Evolutionary conservation across 306 rosid genomes (phyloP).

Genomic region (Ormosia emarginata): DNA sequence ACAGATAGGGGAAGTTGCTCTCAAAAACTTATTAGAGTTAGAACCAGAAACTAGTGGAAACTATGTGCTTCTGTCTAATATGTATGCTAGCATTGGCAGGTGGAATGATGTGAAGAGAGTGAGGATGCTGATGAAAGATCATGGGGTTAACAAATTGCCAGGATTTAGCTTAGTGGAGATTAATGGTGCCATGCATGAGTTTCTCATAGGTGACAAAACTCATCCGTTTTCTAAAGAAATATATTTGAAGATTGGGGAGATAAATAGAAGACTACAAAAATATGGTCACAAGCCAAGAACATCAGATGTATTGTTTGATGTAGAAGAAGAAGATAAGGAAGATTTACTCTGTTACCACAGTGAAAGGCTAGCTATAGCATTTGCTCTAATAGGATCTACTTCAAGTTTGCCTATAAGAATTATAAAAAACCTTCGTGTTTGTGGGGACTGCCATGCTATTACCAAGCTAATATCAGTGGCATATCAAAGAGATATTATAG

Average conservation of each 20-base stretch:
- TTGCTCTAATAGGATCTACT: conserved; percentile 37
- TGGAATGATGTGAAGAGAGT: conserved; percentile 49
- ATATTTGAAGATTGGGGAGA: conserved; percentile 38
- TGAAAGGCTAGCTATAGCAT: conserved; percentile 45
- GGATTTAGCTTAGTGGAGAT: conserved; percentile 49
- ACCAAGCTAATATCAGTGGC: conserved; percentile 35
- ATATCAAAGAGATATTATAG: conserved; percentile 34
- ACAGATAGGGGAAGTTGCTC: conserved; percentile 39
- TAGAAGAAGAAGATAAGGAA: conserved; percentile 51
- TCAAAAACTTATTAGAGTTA: conserved; percentile 33
- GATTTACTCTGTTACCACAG: conserved; percentile 44
- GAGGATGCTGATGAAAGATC: conserved; percentile 41
- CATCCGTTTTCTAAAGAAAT: conserved; percentile 38
- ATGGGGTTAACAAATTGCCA: conserved; percentile 40
- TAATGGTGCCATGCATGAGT: conserved; percentile 44
- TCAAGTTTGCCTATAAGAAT: conserved; percentile 29
- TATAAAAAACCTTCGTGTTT: conserved; percentile 41
- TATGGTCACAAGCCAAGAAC: conserved; percentile 39
- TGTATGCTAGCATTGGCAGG: conserved; percentile 36
- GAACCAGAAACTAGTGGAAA: conserved; percentile 48
- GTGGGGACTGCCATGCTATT: conserved; percentile 36
- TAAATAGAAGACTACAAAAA: conserved; percentile 36
- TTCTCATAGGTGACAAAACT: conserved; percentile 42
- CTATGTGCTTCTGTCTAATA: conserved; percentile 47
- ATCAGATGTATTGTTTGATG: conserved; percentile 38